These are phyloP conservation scores for Nadsonia commutata DNA, from an alignment of 1,139 yeast species.

Conservation along the genomic window DNA sequence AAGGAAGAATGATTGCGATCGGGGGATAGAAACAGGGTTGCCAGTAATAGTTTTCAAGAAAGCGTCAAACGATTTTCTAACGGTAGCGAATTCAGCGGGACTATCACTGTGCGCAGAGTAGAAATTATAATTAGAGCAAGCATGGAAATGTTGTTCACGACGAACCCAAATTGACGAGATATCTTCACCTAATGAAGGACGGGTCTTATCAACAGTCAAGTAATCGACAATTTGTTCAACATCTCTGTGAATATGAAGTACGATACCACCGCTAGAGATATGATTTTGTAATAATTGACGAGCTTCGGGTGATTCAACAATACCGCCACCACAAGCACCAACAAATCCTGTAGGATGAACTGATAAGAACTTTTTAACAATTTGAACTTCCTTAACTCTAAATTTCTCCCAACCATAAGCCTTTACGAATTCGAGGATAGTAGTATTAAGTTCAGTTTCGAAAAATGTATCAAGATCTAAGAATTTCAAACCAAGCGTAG, in stretches of 20 bases:
- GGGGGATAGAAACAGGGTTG: slow-evolving; percentile 30
- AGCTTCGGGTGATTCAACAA: slow-evolving; percentile 66
- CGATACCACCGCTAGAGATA: slow-evolving; percentile 49
- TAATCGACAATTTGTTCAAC: slow-evolving; percentile 66
- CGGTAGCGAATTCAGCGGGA: slow-evolving; percentile 38
- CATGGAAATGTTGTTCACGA: slow-evolving; percentile 67
- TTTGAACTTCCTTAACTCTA: slow-evolving; percentile 50
- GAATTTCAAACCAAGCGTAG: slow-evolving; percentile 52
- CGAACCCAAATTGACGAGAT: slow-evolving; percentile 70
- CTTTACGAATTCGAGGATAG: slow-evolving; percentile 55
- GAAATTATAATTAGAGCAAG: slow-evolving; percentile 66
- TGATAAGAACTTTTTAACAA: slow-evolving; percentile 38
- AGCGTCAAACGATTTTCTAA: slow-evolving; percentile 44
- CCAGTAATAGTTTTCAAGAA: slow-evolving; percentile 59
- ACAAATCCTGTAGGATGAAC: slow-evolving; percentile 44
- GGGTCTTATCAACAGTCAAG: slow-evolving; percentile 57
- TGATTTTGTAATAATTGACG: slow-evolving; percentile 47
- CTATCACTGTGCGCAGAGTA: slow-evolving; percentile 59
- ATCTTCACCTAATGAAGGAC: slow-evolving; percentile 70
- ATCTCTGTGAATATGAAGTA: slow-evolving; percentile 80
- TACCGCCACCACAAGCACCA: slow-evolving; percentile 92
- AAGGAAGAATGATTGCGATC: slow-evolving; percentile 50
- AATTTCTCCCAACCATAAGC: slow-evolving; percentile 76
- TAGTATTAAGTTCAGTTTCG: slow-evolving; percentile 38
- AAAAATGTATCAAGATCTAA: slow-evolving; percentile 67